Evolutionary conservation across 768 basidiomycete genomes (phyloP), one percentile per base, ranked within the genome.

Genomic region (Mycena epipterygia): DNA sequence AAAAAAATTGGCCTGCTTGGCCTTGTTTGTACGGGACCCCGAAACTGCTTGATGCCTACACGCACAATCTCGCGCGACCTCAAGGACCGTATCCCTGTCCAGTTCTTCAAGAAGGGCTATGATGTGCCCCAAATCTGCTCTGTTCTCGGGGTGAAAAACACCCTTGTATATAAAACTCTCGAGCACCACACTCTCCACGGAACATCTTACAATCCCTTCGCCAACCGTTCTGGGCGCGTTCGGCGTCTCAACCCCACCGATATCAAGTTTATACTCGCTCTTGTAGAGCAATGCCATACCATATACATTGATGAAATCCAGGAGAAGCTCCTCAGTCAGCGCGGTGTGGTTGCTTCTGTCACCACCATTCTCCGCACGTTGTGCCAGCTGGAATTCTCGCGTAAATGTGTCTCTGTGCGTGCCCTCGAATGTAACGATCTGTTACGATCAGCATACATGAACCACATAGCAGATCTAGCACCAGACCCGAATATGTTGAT

Each of bases 341-440:
- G 70, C 11, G 56, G 53, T 37, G 57, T 72, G 12, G 11, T 37
- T 39, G 74, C 70, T 27, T 73, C 67, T 9, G 39, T 77, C 56
- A 39, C 75, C 5, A 77, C 75, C 0, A 42, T 76, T 41, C 75
- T 64, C 33, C 59, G 66, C 13, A 61, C 80, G 1, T 56, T 81
- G 21, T n/a, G n/a, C n/a, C n/a, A n/a, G n/a, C n/a, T 78, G 23
- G 64, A 61, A 0, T 58, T 79, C 16, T 69, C 75, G 1, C 71
- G 72, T 23, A 81, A 81, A 52, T 46, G 68, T 7, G 70, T 81
- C 12, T 57, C 76, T 49, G 68, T 53, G 2, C 30, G 32, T 3
- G 77, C 81, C 8, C 7, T 73, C 3, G 79, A 81, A 56, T 53
- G 75, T 6, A 78, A 81, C 48, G 78, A 81, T 52, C 29, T 79